Conservation (phyloP, 495 filamentous ascomycete species). For the Penicillium dipodomyicola region DNA sequence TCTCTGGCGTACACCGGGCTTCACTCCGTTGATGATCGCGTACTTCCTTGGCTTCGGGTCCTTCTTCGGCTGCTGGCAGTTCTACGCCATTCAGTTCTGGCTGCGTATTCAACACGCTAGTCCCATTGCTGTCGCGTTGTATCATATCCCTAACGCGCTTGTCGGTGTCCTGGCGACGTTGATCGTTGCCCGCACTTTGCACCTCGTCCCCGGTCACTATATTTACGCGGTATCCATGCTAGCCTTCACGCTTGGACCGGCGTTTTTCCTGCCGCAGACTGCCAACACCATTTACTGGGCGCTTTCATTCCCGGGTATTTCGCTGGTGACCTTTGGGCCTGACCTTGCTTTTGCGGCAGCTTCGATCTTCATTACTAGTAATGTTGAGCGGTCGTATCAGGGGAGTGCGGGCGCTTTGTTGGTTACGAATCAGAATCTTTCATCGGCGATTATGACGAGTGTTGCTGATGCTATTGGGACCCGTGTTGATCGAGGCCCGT, state of each 20-base stretch:
- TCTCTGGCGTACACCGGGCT: constrained; percentile 39
- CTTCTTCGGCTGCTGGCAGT: constrained; percentile 47
- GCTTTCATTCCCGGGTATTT: constrained; percentile 29
- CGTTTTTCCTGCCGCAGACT: constrained; percentile 34
- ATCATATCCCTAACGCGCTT: constrained; percentile 43
- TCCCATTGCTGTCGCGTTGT: constrained; percentile 40
- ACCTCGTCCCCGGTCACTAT: constrained; percentile 45
- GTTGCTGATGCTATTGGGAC: constrained; percentile 46
- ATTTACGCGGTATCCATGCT: constrained; percentile 39
- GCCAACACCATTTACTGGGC: constrained; percentile 29
- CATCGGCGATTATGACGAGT: constrained; percentile 43
- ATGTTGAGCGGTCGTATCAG: constrained; percentile 30
- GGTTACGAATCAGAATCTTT: constrained; percentile 30
- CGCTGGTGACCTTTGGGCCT: constrained; percentile 31
- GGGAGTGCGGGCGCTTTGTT: constrained; percentile 29
- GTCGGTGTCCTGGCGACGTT: constrained; percentile 43
- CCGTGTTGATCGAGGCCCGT: constrained; percentile 31
- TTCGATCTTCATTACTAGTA: constrained; percentile 34
- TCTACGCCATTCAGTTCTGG: constrained; percentile 50
- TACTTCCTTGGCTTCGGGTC: constrained; percentile 48
- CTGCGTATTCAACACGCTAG: constrained; percentile 38
- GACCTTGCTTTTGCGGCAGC: constrained; percentile 34
- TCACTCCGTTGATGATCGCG: constrained; percentile 40
- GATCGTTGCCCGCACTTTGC: constrained; percentile 41
- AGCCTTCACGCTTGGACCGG: constrained; percentile 30